Evolutionary conservation across 108 stramenopile species (phyloP), one percentile per base, ranked within the genome.

Genomic region (Aurantiochytrium sp.): DNA sequence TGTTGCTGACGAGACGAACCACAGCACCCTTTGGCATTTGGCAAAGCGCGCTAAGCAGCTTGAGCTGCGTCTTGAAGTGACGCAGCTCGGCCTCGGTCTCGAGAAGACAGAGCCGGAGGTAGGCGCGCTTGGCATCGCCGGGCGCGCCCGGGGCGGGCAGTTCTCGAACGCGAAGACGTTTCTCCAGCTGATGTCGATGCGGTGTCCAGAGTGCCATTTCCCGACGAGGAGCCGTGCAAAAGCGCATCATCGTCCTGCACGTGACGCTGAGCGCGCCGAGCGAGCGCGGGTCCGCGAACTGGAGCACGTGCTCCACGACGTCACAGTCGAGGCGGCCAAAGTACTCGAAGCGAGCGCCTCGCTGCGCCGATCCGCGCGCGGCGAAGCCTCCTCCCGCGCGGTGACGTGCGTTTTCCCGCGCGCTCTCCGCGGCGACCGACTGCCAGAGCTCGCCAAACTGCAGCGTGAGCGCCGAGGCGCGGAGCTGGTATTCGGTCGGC

Each of bases 11-110:
- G 49, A 83, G n/a, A 18, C 51, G 19, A 43, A 83, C 76, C 51
- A 83, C 76, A 8, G 76, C 44, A 14, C 76, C 76, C 28, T 83
- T 83, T 6, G 76, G 76, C 76, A 83, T 83, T 12, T 83, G 76
- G 76, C 76, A 83, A 16, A 83, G 45, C 14, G 76, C 6, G 19
- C 49, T 53, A 6, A 83, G 51, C 49, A 83, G n/a, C 51, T 45
- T 47, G n/a, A 21, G 18, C 51, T 53, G 76, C 49, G 49, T 12
- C 28, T 53, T 43, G 28, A 53, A 83, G 51, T 83, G 76, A 6
- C 76, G 45, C 25, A 83, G 76, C 76, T 83, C 76, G 16, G 76
- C 76, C 76, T 83, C 76, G 45, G 12, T 47, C 45, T 47, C 45
- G 49, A 83, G 76, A 43, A 83, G 76, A 8, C n/a, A 12, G 6